Conservation (phyloP, 352 stramenopile species). For the Globisporangium irregulare region DNA sequence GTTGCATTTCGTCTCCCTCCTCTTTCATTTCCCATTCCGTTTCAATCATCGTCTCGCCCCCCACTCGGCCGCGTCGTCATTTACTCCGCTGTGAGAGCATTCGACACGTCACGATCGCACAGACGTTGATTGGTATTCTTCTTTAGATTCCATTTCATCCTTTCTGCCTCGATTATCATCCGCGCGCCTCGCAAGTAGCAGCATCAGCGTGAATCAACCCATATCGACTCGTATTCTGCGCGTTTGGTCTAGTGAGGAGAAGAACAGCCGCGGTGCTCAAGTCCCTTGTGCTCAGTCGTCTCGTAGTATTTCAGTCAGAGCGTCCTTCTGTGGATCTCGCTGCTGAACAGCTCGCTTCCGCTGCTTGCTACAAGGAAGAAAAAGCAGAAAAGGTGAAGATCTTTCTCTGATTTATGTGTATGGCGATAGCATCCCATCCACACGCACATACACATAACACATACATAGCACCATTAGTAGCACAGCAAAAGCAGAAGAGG, state of each 20-base stretch:
- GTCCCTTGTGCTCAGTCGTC: background rate
- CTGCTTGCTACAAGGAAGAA: slow-evolving; percentile 1
- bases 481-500: slow-evolving; percentile 7
- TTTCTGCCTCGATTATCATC: background rate
- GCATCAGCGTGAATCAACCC: slow-evolving; percentile 1
- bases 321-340: background rate
- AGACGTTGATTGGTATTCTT: slow-evolving; percentile 5
- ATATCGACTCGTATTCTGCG: background rate
- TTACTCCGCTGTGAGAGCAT: background rate
- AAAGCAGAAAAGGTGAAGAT: slow-evolving; percentile 5
- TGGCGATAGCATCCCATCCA: slow-evolving; percentile 3
- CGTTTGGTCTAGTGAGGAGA: background rate
- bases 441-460: background rate
- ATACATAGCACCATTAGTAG: slow-evolving; percentile 1
- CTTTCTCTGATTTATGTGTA: background rate
- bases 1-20: background rate
- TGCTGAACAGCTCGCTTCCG: background rate
- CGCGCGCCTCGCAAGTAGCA: background rate
- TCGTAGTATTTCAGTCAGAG: background rate
- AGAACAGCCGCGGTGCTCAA: slow-evolving; percentile 1
- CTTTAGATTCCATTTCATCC: slow-evolving; percentile 6
- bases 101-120: background rate
- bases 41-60: background rate
- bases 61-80: background rate
- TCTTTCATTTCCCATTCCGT: slow-evolving; percentile 2